A percentile compares a stretch with the other conserved stretches of the same genome.
These are phyloP conservation scores for Fusarium agapanthi DNA, from an alignment of 2,329 filamentous ascomycete species.

Conservation along the genomic window DNA sequence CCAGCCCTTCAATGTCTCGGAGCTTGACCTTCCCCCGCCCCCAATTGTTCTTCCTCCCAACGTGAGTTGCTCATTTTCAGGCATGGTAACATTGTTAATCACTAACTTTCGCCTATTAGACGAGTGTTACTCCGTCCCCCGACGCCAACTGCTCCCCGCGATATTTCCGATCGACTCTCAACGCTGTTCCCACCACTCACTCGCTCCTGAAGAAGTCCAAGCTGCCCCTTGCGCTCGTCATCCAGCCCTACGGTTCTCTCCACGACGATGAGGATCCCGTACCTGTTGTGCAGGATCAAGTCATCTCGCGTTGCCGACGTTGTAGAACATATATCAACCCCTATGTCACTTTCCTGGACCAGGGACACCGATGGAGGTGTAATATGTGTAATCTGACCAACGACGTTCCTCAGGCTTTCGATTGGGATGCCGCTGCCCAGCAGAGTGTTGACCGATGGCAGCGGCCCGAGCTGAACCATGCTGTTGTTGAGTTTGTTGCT, in stretches of 20 bases:
- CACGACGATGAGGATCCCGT: constrained; percentile 93
- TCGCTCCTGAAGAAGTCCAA: constrained; percentile 96
- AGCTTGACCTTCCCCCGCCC: constrained; percentile 90
- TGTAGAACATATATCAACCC: constrained; percentile 98
- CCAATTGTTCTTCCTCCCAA: constrained; percentile 91
- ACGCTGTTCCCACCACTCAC: constrained; percentile 91
- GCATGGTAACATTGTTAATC: neutral
- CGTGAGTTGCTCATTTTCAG: constrained; percentile 64
- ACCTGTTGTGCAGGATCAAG: constrained; percentile 93
- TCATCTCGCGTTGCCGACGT: constrained; percentile 94
- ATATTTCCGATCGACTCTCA: constrained; percentile 94
- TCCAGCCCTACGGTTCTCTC: constrained; percentile 92
- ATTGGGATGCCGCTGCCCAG: constrained; percentile 94
- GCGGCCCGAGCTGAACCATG: constrained; percentile 89
- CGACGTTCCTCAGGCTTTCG: constrained; percentile 98
- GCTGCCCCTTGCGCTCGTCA: constrained; percentile 92
- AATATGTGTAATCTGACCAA: constrained; percentile 99
- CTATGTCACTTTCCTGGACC: constrained; percentile 94
- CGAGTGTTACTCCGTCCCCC: constrained; percentile 89
- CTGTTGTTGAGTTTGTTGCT: constrained; percentile 97
- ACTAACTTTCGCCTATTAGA: constrained; percentile 63
- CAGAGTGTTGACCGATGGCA: constrained; percentile 93
- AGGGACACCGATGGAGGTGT: constrained; percentile 97
- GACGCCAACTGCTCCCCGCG: constrained; percentile 91
- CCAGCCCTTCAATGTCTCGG: constrained; percentile 92